Percentiles rank a stretch among this genome's conserved stretches.
Conservation (phyloP, 441 rosid genomes). For the California macrophylla region DNA sequence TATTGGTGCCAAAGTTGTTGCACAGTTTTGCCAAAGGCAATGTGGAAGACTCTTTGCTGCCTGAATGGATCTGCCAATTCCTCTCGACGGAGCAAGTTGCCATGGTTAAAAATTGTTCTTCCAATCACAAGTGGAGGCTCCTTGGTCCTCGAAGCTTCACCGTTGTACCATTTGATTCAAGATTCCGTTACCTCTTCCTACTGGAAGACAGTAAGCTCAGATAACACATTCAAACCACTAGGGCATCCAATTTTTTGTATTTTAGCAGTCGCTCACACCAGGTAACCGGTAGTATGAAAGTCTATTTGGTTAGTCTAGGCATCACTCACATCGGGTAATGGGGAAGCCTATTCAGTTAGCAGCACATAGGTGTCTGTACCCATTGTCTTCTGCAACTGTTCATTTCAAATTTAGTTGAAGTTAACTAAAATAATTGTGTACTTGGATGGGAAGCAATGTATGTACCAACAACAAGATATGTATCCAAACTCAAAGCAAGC, state of each 20-base stretch:
- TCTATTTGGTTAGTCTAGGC: too few species aligned
- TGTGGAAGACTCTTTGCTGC: conserved; percentile 34
- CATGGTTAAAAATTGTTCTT: conserved; percentile 34
- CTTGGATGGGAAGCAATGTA: neutral
- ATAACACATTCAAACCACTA: neutral
- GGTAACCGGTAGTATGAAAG: too few species aligned
- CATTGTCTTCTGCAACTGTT: neutral
- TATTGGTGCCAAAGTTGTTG: conserved; percentile 53
- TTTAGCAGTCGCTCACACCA: neutral
- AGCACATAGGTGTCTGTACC: neutral
- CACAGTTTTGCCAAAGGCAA: conserved; percentile 42
- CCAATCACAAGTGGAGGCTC: conserved; percentile 40
- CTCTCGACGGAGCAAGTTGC: conserved; percentile 40
- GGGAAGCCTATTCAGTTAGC: too few species aligned
- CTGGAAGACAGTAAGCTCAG: conserved; percentile 14
- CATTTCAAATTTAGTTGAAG: neutral
- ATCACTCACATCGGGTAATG: too few species aligned
- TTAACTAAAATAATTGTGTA: neutral
- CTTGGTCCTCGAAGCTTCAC: conserved; percentile 39
- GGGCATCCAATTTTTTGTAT: neutral
- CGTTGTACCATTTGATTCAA: conserved; percentile 44
- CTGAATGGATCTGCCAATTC: conserved; percentile 56
- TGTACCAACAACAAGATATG: neutral
- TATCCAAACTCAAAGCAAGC: neutral
- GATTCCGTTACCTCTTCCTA: conserved; percentile 53